Evolutionary conservation across 2,329 filamentous ascomycete genomes (phyloP).

Genomic region (Apiospora arundinis): DNA sequence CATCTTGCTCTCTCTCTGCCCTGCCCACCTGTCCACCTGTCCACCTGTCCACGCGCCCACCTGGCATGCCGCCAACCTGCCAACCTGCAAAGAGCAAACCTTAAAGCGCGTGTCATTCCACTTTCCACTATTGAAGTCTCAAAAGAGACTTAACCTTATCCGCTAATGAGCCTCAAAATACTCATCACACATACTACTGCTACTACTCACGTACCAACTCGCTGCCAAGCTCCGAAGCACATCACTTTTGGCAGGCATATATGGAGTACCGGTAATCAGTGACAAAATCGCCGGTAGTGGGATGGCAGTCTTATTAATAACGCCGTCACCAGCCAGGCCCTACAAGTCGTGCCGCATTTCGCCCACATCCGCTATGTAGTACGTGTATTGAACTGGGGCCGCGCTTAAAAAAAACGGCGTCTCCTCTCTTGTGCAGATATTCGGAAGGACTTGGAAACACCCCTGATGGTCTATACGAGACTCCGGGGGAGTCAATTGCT

Average conservation of each 20-base stretch:
- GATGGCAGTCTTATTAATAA: not conserved
- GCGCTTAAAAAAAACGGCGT: not conserved
- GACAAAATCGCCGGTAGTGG: not conserved
- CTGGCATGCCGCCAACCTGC: not conserved
- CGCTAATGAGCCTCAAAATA: not conserved
- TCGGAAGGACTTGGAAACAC: not conserved
- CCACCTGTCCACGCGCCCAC: not conserved
- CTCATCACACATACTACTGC: too few relatives aligned
- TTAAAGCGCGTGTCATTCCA: constrained; percentile 10
- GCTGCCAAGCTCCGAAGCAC: not conserved
- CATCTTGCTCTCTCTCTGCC: not conserved
- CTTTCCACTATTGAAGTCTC: not conserved
- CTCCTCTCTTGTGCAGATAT: not conserved
- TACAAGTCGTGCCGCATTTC: not conserved
- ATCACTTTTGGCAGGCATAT: not conserved
- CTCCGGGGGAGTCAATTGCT: not conserved
- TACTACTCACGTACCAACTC: not conserved
- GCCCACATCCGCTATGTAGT: too few relatives aligned
- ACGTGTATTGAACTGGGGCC: not conserved
- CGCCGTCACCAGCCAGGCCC: not conserved
- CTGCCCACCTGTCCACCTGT: not conserved
- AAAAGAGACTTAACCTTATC: not conserved
- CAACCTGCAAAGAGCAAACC: not conserved
- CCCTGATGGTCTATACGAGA: not conserved
- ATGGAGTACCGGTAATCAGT: not conserved